These are phyloP conservation scores for Coemansia sp. DNA, from an alignment of 192 early-diverging fungal species.

Conservation along the genomic window DNA sequence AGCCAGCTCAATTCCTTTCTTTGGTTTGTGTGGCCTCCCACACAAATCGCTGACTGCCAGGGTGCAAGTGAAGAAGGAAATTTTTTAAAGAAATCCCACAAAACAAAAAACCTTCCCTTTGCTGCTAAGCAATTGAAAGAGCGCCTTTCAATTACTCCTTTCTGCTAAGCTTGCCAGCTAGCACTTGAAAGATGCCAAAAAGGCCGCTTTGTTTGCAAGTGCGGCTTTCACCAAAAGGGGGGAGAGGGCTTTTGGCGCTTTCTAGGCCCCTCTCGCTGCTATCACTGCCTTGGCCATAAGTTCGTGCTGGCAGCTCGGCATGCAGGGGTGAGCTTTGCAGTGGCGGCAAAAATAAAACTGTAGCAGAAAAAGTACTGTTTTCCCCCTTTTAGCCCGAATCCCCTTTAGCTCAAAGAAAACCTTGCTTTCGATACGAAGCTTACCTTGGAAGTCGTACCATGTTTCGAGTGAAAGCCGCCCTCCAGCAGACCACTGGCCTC, in stretches of 20 bases:
- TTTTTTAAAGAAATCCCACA: not conserved
- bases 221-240: not conserved
- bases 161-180: not conserved
- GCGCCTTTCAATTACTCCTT: not conserved
- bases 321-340: not conserved
- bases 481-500: not conserved
- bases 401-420: not conserved
- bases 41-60: not conserved
- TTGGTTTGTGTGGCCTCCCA: not conserved
- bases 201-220: not conserved
- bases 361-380: not conserved
- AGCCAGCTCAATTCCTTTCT: not conserved
- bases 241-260: not conserved
- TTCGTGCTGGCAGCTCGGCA: not conserved
- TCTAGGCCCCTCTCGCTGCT: not conserved
- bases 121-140: not conserved
- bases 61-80: not conserved
- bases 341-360: not conserved
- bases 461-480: not conserved
- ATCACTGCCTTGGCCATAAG: not conserved
- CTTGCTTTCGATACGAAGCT: no score
- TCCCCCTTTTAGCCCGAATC: not conserved
- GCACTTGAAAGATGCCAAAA: not conserved
- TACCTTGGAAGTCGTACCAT: not conserved
- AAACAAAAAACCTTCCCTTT: not conserved